Conservation (phyloP, 306 rosid species). For the Dalbergia cochinchinensis region DNA sequence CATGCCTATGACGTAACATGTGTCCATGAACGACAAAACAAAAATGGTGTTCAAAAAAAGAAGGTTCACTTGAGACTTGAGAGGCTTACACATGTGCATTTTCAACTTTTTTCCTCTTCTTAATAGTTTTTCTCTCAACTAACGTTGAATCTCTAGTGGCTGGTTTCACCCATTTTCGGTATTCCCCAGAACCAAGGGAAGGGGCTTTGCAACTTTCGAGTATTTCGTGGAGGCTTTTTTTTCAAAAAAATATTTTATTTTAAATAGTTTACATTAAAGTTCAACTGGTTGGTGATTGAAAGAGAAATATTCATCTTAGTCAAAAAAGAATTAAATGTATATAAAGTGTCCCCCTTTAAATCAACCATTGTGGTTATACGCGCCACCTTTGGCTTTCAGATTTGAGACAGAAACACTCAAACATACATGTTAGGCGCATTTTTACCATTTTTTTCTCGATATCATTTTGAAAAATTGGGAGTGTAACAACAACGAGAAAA, state of each 20-base stretch:
- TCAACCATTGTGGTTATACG: not conserved
- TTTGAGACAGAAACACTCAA: not conserved
- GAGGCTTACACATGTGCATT: constrained; percentile 47
- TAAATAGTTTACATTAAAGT: not conserved
- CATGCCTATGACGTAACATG: constrained; percentile 7
- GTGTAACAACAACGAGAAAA: not conserved
- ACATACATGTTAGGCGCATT: not conserved
- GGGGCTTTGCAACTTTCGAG: constrained; percentile 28
- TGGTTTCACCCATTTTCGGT: constrained; percentile 16
- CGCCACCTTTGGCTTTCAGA: not conserved
- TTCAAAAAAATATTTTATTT: not conserved
- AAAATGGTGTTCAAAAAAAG: not conserved
- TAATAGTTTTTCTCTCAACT: constrained; percentile 8
- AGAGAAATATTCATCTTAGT: constrained; percentile 16
- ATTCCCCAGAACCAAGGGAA: constrained; percentile 41
- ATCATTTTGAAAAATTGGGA: too few relatives aligned
- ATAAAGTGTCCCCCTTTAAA: not conserved
- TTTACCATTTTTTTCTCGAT: not conserved
- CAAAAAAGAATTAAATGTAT: not conserved
- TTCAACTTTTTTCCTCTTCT: not conserved
- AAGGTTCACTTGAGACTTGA: constrained; percentile 25
- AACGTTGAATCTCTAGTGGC: constrained; percentile 7
- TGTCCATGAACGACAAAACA: constrained; percentile 1
- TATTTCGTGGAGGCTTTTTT: constrained; percentile 21
- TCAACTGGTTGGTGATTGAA: constrained; percentile 7